Conservation (phyloP, 768 basidiomycete genomes). For the Suillus brevipes region DNA sequence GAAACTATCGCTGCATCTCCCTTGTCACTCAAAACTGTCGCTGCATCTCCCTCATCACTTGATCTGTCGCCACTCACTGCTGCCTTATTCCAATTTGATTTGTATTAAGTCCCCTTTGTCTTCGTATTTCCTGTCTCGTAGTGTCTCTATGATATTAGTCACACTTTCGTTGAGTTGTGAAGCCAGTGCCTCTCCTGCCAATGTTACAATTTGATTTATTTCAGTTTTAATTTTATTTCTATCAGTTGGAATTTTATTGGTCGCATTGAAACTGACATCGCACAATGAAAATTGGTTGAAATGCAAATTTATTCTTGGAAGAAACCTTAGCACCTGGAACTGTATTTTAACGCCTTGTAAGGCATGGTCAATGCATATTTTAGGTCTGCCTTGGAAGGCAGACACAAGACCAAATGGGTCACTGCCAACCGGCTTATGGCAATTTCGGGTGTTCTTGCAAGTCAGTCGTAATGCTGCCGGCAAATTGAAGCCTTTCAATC, state of each 20-base stretch:
- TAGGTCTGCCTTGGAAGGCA: background rate
- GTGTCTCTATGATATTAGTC: no score
- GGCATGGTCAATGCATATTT: background rate
- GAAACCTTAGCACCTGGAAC: background rate
- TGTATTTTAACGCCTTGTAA: background rate
- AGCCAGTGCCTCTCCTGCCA: no score
- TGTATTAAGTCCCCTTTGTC: no score
- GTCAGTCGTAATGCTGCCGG: background rate
- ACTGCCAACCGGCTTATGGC: background rate
- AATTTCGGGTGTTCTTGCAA: conserved; percentile 1
- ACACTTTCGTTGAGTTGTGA: no score
- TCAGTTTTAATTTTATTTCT: background rate
- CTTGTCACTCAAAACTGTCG: no score
- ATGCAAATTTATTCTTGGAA: background rate
- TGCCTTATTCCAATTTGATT: no score
- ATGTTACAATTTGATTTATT: no score
- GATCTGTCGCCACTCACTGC: no score
- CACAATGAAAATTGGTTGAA: background rate
- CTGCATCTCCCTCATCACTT: no score
- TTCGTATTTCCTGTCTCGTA: no score
- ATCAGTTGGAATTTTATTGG: background rate
- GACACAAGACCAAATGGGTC: background rate
- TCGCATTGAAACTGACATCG: background rate
- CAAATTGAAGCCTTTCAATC: background rate
- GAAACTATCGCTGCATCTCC: no score